phyloP scores from a whole-genome alignment of 2,329 filamentous ascomycete genomes.

The Epichloe glyceriae region DNA sequence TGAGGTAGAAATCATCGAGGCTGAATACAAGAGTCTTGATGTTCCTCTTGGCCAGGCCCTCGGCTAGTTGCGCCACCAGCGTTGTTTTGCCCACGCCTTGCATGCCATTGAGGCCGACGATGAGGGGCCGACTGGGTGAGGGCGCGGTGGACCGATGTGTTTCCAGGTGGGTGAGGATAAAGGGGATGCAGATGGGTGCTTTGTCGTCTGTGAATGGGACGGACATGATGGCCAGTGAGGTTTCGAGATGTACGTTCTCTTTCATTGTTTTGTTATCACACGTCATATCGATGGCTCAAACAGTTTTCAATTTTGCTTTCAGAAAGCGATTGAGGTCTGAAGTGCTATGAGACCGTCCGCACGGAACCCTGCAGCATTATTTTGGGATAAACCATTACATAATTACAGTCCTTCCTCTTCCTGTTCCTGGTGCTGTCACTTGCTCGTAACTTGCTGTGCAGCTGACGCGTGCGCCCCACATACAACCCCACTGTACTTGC shows the following conservation, averaged over 20 bases:
- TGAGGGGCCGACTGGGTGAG: constrained; percentile 43
- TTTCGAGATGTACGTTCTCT: background rate
- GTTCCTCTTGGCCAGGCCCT: constrained; percentile 42
- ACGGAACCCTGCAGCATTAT: no score
- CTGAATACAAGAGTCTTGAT: constrained; percentile 60
- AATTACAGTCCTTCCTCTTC: background rate
- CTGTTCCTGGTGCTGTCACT: background rate
- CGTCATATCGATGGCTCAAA: no score
- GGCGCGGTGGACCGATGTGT: constrained; percentile 28
- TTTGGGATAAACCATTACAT: no score
- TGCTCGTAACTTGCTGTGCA: background rate
- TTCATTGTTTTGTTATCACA: background rate
- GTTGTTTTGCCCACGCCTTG: constrained; percentile 92
- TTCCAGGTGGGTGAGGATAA: constrained; percentile 51
- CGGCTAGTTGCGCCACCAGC: constrained; percentile 55
- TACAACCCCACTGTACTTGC: background rate
- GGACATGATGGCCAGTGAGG: background rate
- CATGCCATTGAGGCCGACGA: constrained; percentile 80
- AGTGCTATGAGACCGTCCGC: no score
- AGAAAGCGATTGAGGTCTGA: no score
- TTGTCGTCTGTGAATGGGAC: constrained; percentile 59
- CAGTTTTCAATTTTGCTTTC: no score
- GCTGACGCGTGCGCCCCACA: background rate
- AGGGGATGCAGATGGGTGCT: constrained; percentile 62
- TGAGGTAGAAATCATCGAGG: constrained; percentile 83